phyloP scores from a whole-genome alignment of 129 eudicot genomes.

The Logfia minima region DNA sequence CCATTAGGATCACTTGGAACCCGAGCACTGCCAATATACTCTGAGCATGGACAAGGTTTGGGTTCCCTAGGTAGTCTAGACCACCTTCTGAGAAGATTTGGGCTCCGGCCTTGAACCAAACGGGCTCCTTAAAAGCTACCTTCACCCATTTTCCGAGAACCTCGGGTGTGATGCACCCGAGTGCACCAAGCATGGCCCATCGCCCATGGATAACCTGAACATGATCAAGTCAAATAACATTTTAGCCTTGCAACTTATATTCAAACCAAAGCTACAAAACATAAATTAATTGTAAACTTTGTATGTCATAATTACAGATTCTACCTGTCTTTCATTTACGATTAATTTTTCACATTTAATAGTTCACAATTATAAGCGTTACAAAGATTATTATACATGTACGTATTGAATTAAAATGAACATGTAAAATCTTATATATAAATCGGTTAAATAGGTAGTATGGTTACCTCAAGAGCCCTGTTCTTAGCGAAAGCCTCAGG shows the following conservation, averaged over 20 bases:
- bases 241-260: neutral
- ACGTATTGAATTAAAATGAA: neutral
- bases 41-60: constrained; percentile 81
- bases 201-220: constrained; percentile 73
- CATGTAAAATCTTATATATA: too few species aligned
- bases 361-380: neutral
- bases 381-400: neutral
- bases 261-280: neutral
- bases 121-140: constrained; percentile 79
- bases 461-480: constrained; percentile 78
- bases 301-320: neutral
- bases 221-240: neutral
- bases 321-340: neutral
- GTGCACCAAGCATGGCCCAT: constrained; percentile 91
- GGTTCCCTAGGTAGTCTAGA: constrained; percentile 85
- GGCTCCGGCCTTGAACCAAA: constrained; percentile 89
- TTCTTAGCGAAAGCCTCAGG: constrained; percentile 85
- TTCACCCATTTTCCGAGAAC: constrained; percentile 67
- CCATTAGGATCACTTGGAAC: constrained; percentile 74
- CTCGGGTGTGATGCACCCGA: constrained; percentile 79
- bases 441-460: neutral
- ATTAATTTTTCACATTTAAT: too few species aligned
- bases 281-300: neutral
- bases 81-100: constrained; percentile 86
- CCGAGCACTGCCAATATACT: constrained; percentile 81